A percentile compares a stretch with the other conserved stretches of the same genome.
These are phyloP conservation scores for Gaultheria prostrata DNA, from an alignment of 148 eudicot genomes.

Conservation along the genomic window DNA sequence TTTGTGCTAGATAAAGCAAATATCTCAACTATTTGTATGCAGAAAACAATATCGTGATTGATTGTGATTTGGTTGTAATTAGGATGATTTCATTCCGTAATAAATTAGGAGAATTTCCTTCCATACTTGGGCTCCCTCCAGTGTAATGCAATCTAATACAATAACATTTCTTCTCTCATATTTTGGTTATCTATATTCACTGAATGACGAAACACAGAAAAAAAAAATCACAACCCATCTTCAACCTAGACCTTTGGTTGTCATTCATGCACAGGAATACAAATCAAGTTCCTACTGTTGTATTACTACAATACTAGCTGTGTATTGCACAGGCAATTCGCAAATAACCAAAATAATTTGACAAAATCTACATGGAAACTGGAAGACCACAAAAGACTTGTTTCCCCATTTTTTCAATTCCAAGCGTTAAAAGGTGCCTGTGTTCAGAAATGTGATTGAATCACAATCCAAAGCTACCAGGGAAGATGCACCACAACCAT, in stretches of 20 bases:
- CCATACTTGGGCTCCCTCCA: not conserved
- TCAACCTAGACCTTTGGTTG: too few species aligned
- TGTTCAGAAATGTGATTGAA: not conserved
- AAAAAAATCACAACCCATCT: not conserved
- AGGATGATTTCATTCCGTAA: too few species aligned
- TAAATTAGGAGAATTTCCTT: not conserved
- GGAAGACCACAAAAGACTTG: too few species aligned
- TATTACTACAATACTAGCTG: not conserved
- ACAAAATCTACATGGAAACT: not conserved
- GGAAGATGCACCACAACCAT: not conserved
- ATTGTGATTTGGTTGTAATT: too few species aligned
- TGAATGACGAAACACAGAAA: not conserved
- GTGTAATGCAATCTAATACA: not conserved
- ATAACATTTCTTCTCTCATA: not conserved
- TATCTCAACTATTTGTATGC: not conserved
- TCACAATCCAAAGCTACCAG: too few species aligned
- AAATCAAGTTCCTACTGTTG: too few species aligned
- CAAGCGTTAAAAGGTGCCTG: not conserved
- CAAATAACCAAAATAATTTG: not conserved
- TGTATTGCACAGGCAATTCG: not conserved
- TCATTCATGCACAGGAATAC: not conserved
- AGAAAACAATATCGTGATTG: not conserved
- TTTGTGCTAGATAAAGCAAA: not conserved
- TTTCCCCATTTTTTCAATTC: not conserved
- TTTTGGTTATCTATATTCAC: not conserved